These are phyloP conservation scores for Areca catechu DNA, from an alignment of 176 grass and related monocot genomes.

Conservation along the genomic window DNA sequence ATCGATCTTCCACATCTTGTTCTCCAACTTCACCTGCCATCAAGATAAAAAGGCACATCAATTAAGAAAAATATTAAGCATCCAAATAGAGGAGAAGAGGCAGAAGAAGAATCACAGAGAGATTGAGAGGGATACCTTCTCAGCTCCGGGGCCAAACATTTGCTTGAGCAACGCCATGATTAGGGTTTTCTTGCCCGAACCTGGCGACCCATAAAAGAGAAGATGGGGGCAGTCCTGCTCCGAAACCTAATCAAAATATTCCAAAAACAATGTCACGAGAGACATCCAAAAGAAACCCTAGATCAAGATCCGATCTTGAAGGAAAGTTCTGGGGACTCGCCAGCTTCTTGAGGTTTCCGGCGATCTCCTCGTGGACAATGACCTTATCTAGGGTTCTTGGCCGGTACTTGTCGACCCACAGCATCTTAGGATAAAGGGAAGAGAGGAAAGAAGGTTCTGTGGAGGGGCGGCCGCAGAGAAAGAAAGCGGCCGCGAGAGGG, in stretches of 20 bases:
- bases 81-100: background rate
- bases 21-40: constrained; percentile 94
- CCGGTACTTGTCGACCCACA: constrained; percentile 99
- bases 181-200: constrained; percentile 98
- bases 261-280: background rate
- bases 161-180: constrained; percentile 83
- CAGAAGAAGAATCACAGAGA: background rate
- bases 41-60: background rate
- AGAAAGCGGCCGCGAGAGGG: too few species aligned
- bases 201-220: constrained; percentile 87
- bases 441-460: background rate
- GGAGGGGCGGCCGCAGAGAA: too few species aligned
- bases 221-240: constrained; percentile 97
- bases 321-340: constrained; percentile 26
- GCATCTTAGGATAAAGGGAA: constrained; percentile 35
- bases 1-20: constrained; percentile 93
- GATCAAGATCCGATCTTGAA: background rate
- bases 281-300: constrained; percentile 27
- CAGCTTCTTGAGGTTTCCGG: constrained; percentile 74
- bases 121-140: constrained; percentile 36
- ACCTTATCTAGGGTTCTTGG: constrained; percentile 84
- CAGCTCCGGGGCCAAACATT: constrained; percentile 72
- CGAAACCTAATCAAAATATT: constrained; percentile 37
- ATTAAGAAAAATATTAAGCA: too few species aligned
- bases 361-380: constrained; percentile 73